Base-by-base conservation (phyloP, 805 yeast species). In the Lachancea thermotolerans region DNA sequence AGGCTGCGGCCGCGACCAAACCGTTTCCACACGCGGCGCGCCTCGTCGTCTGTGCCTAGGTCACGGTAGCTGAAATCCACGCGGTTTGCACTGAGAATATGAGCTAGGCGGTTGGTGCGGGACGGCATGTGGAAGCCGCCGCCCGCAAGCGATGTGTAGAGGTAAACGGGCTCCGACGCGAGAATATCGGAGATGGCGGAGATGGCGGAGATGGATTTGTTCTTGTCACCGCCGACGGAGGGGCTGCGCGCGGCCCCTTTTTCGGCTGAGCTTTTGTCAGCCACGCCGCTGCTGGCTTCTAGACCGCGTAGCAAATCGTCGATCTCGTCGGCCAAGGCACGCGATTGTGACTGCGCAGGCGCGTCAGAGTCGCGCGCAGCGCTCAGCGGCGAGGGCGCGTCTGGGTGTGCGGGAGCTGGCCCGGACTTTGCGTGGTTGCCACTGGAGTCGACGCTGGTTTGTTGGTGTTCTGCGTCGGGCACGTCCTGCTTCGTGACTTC, bases 101-200 rank as follows among this genome's bases (percentile, higher is more conserved):
- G 82, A 10, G 75, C 76, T 46, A 90, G 65, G 45, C 95, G 70
- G 57, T 84, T 85, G 12, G 96, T 88, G 54, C 90, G 72, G 12
- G 82, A 75, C 51, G 81, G 77, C 63, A 90, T 78, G 60, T 83
- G 85, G 74, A 79, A 81, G 1, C 93, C 95, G 44, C 79, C 80
- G 25, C 95, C 95, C 0, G 95, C 91, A 37, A 88, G 70, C 0
- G 96, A 90, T 0, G 96, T 89, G 67, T 73, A 88, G 21, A 89
- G 62, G 62, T 78, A 87, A 17, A 88, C 81, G 2, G 93, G 90
- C 50, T 75, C 78, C 45, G 70, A 68, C 48, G 69, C 72, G 43
- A 58, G 49, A 25, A 52, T 45, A 12, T 49, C 47, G 16, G 51
- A 51, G 38, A 55, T 45, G 32, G 50, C 52, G 18, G 50, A 39